Base-by-base conservation (phyloP, 2,329 filamentous ascomycete genomes). In the Claviceps maximensis region DNA sequence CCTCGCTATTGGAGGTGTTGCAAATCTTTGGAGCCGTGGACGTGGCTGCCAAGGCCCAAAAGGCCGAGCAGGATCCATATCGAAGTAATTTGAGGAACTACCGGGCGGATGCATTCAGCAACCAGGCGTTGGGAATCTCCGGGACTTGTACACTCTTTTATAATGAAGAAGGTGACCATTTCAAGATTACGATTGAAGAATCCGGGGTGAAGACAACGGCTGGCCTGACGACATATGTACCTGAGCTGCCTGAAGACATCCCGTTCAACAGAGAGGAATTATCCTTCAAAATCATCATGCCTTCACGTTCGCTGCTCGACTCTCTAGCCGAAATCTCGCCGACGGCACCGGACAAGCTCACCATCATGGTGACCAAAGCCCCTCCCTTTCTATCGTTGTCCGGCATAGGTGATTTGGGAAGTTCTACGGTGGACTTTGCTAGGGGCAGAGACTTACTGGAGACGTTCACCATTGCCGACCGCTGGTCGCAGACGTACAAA, bases 241-340 rank as follows among this genome's bases (percentile, higher is more conserved):
- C 86, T 17, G 84, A 89, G 58, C 70, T 72, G 44, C 77, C 80
- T 17, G 84, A 90, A 50, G 85, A 90, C 50, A 97, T 98, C 47
- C 93, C 91, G 0, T 89, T 98, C 59, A 83, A 91, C 62, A 81
- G 89, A 33, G 80, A 89, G 50, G 79, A 83, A 51, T 75, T 97
- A 9, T 76, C 82, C 9, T 86, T 96, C 72, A 98, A 97, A 67
- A 89, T 95, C 55, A 97, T 98, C 64, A 95, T 96, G 86, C 86
- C 84, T 59, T 80, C 84, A 12, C 78, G 78, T 36, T 84, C 80
- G 68, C 77, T 91, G 4, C 76, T 86, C 12, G 86, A 90, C 62
- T 82, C 83, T 17, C 73, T 90, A 42, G 76, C 79, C 1, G 87
- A 91, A 63, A 76, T 85, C 48, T 79, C 77, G 1, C 78, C 78